These are phyloP conservation scores for Pseudoneurospora amorphoporcata DNA, from an alignment of 495 filamentous ascomycete species.

Conservation along the genomic window DNA sequence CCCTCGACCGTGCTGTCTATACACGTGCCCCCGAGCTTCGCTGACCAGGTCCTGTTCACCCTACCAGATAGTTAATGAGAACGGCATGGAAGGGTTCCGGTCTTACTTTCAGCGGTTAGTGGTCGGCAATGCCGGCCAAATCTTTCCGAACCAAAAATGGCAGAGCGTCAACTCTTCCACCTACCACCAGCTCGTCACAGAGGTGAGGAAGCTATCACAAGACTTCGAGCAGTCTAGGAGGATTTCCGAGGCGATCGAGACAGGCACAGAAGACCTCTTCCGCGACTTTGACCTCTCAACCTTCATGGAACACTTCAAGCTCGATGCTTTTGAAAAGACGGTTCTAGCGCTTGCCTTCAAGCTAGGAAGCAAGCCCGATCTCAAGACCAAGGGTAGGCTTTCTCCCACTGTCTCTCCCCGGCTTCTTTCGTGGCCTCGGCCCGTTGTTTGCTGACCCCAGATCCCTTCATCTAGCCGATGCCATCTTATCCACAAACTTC, in stretches of 20 bases:
- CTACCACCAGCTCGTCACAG: conserved; percentile 68
- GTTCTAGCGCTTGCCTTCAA: conserved; percentile 86
- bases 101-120: conserved; percentile 88
- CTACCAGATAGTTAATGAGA: conserved; percentile 72
- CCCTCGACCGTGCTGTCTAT: not conserved
- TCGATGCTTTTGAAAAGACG: conserved; percentile 78
- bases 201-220: conserved; percentile 73
- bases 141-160: conserved; percentile 48
- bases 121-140: conserved; percentile 70
- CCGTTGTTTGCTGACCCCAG: conserved; percentile 15
- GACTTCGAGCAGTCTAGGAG: conserved; percentile 75
- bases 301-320: conserved; percentile 87
- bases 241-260: conserved; percentile 87
- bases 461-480: conserved; percentile 53
- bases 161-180: conserved; percentile 55
- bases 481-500: conserved; percentile 65
- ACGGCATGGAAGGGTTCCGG: conserved; percentile 94
- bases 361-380: conserved; percentile 60
- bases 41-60: conserved; percentile 4
- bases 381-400: conserved; percentile 75
- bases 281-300: conserved; percentile 86
- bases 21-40: not conserved
- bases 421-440: conserved; percentile 1
- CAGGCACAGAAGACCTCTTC: conserved; percentile 73
- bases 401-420: conserved; percentile 5